A percentile compares a stretch with the other conserved stretches of the same genome.
phyloP scores from a whole-genome alignment of 441 rosid genomes.

The Euphorbia corollata region DNA sequence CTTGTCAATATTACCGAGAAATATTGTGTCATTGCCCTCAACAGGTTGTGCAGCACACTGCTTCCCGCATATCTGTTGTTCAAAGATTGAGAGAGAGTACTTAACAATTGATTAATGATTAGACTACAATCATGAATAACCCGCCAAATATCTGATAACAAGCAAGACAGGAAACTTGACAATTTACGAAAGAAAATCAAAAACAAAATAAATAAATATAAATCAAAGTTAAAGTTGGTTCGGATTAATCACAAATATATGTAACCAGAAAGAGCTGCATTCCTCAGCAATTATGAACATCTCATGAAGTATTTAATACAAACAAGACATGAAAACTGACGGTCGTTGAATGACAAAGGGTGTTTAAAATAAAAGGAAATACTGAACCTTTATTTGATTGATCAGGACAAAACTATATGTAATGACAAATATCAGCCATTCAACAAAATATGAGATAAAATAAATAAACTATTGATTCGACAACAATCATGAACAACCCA shows the following conservation, averaged over 20 bases:
- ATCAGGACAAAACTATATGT: background rate
- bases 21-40: conserved; percentile 34
- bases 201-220: background rate
- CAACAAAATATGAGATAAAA: background rate
- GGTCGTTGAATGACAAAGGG: background rate
- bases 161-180: background rate
- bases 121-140: background rate
- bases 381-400: background rate
- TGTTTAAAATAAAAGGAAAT: background rate
- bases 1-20: conserved; percentile 33
- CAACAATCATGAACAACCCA: background rate
- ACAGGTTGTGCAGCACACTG: conserved; percentile 27
- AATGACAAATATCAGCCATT: too few species aligned
- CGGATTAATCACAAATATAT: background rate
- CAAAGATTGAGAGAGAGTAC: background rate
- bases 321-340: background rate
- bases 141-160: background rate
- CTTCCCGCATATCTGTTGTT: conserved; percentile 30
- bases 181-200: background rate
- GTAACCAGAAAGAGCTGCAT: background rate
- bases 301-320: too few species aligned
- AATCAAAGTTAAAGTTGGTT: background rate
- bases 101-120: background rate
- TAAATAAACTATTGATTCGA: background rate
- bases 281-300: background rate